Conservation (phyloP, 805 yeast species). For the Pichia californica region DNA sequence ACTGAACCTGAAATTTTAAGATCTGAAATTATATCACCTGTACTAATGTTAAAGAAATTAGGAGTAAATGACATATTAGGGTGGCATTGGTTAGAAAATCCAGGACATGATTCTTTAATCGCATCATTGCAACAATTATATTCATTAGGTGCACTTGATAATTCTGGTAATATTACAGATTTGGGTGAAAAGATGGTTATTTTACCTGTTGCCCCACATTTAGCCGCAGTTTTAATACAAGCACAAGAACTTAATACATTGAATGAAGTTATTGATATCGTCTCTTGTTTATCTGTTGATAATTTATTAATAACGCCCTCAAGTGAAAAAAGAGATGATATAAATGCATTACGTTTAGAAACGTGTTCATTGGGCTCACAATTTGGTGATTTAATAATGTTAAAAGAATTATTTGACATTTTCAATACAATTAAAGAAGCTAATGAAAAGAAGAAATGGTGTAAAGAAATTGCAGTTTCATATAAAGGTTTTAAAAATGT, state of each 20-base stretch:
- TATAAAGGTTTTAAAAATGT: slow-evolving; percentile 78
- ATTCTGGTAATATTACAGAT: slow-evolving; percentile 66
- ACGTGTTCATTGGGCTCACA: slow-evolving; percentile 63
- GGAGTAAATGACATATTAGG: slow-evolving; percentile 77
- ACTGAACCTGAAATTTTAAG: slow-evolving; percentile 93
- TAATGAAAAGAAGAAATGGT: slow-evolving; percentile 71
- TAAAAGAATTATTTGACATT: slow-evolving; percentile 69
- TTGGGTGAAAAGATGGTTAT: slow-evolving; percentile 84
- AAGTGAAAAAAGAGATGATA: slow-evolving; percentile 75
- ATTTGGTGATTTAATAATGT: slow-evolving; percentile 77
- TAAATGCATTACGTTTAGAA: slow-evolving; percentile 66
- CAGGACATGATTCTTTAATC: slow-evolving; percentile 69
- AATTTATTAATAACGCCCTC: slow-evolving; percentile 76
- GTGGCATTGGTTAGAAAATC: slow-evolving; percentile 93
- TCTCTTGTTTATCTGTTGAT: slow-evolving; percentile 88
- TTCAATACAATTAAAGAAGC: slow-evolving; percentile 39
- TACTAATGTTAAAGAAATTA: slow-evolving; percentile 73
- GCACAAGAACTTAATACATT: slow-evolving; percentile 50
- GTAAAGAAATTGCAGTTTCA: slow-evolving; percentile 69
- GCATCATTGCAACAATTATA: slow-evolving; percentile 75
- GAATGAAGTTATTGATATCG: slow-evolving; percentile 74
- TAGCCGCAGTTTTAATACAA: slow-evolving; percentile 74
- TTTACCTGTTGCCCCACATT: slow-evolving; percentile 86
- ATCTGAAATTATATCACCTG: slow-evolving; percentile 78
- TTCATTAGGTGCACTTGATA: slow-evolving; percentile 72